phyloP scores from a whole-genome alignment of 768 basidiomycete genomes.

The Pisolithus tinctorius region DNA sequence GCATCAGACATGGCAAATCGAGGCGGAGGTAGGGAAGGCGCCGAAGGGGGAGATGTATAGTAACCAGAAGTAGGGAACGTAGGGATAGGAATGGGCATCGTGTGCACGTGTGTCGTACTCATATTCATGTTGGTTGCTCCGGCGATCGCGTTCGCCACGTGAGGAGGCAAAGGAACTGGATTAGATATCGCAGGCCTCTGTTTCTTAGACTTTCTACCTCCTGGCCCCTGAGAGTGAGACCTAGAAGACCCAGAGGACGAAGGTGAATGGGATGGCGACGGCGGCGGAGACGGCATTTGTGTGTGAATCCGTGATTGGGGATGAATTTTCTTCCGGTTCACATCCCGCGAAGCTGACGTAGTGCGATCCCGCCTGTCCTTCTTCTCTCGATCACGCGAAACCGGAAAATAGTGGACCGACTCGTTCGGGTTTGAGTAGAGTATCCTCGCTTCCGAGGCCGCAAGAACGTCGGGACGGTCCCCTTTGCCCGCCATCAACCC shows the following conservation, averaged over 20 bases:
- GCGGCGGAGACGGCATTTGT: neutral
- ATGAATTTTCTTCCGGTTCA: neutral
- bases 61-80: conserved; percentile 1
- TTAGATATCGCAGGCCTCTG: neutral
- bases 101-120: neutral
- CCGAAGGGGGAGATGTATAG: neutral
- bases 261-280: neutral
- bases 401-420: conserved; percentile 9
- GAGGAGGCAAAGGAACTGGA: neutral
- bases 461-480: conserved; percentile 6
- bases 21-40: neutral
- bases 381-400: conserved; percentile 6
- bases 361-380: conserved; percentile 1
- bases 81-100: neutral
- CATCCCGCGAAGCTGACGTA: neutral
- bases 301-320: neutral
- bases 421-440: conserved; percentile 15
- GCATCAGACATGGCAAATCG: neutral
- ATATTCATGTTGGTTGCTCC: neutral
- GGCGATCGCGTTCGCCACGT: neutral
- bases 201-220: neutral
- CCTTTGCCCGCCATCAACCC: neutral
- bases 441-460: conserved; percentile 8
- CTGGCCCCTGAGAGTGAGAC: neutral
- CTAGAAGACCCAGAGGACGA: neutral